Evolutionary conservation across 768 basidiomycete genomes (phyloP), one percentile per base, ranked within the genome.

Genomic region (Amanita jacksonii): DNA sequence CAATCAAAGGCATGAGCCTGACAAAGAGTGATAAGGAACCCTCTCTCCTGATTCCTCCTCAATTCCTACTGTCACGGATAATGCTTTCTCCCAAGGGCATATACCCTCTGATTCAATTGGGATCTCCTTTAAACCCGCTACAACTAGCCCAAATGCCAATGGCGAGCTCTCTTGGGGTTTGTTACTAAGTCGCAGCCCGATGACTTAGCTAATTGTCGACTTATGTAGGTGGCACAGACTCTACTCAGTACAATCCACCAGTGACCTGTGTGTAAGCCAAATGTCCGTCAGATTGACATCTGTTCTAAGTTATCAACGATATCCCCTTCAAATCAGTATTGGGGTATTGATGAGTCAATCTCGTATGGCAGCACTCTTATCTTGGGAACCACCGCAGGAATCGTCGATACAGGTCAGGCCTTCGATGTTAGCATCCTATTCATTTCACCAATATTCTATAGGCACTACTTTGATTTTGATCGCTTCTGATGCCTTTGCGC

Each of bases 311-410:
- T 15, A n/a, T 18, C 10, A 19, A 24, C 15, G 32, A 33, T 39
- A 2, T 53, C 39, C 24, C 78, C 77, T 22, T 65, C 74, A 24
- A 59, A 49, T 41, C 52, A 59, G 23, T 79, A 67, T 65, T 80
- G 78, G 79, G 79, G 79, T 30, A 76, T 81, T 48, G 62, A 76
- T 54, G 69, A 79, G 58, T 65, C 65, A 47, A 63, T 79, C 48
- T 63, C 61, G 13, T 78, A 76, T 49, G 75, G 76, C 8, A 52
- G 61, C 7, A 70, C 60, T 7, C 60, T 60, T 15, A 74, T 79
- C 38, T 58, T 79, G 45, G 23, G 60, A 8, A 57, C 43, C 42
- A 70, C 68, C 27, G n/a, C n/a, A n/a, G n/a, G n/a, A n/a, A n/a
- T n/a, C n/a, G n/a, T n/a, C n/a, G n/a, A n/a, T n/a, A n/a, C 77